These are phyloP conservation scores for Melanopsichium pennsylvanicum DNA, from an alignment of 1,284 basidiomycete genomes.

Conservation along the genomic window DNA sequence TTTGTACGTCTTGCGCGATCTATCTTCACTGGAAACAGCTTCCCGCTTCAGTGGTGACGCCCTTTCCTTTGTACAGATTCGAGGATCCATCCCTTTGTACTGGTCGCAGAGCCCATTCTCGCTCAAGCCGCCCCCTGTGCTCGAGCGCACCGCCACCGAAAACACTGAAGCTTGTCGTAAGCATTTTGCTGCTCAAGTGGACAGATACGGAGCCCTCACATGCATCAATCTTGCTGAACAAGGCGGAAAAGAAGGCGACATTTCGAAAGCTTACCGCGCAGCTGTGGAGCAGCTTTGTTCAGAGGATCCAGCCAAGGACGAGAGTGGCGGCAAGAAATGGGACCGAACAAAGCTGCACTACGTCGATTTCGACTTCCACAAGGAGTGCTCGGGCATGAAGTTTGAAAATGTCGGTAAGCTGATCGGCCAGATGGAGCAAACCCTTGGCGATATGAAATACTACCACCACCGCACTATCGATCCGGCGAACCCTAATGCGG, in stretches of 20 bases:
- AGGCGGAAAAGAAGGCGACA: slow-evolving; percentile 81
- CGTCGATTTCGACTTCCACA: slow-evolving; percentile 97
- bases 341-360: slow-evolving; percentile 93
- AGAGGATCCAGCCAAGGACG: slow-evolving; percentile 83
- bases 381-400: slow-evolving; percentile 74
- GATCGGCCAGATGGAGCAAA: slow-evolving; percentile 83
- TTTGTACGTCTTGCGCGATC: slow-evolving; percentile 67
- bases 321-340: slow-evolving; percentile 75
- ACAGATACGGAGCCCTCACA: slow-evolving; percentile 70
- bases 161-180: slow-evolving; percentile 67
- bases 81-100: slow-evolving; percentile 83
- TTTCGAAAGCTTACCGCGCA: slow-evolving; percentile 81
- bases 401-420: slow-evolving; percentile 70
- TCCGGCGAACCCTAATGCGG: slow-evolving; percentile 73
- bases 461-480: slow-evolving; percentile 17
- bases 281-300: slow-evolving; percentile 73
- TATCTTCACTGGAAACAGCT: not conserved
- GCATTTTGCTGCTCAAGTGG: slow-evolving; percentile 68
- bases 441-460: slow-evolving; percentile 72
- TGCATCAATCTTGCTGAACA: slow-evolving; percentile 83
- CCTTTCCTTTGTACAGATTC: slow-evolving; percentile 88
- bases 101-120: slow-evolving; percentile 95
- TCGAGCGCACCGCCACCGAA: slow-evolving; percentile 88
- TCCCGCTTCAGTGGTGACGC: slow-evolving; percentile 74
- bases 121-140: slow-evolving; percentile 82